Conservation (phyloP, 345 rosid species). For the Punica granatum region DNA sequence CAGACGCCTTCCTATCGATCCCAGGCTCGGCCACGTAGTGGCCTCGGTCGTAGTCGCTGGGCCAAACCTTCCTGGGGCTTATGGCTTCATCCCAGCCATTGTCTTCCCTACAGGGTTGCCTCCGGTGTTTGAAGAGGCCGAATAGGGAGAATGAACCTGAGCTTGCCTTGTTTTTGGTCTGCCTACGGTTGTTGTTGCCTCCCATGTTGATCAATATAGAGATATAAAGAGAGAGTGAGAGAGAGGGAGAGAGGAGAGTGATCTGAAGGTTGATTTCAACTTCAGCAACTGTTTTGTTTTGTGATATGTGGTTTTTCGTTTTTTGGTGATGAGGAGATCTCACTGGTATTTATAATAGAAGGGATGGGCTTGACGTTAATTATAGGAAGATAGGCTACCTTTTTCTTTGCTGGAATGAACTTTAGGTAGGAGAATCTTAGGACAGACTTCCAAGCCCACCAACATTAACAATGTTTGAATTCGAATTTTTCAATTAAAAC, state of each 20-base stretch:
- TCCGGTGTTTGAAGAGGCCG: background rate
- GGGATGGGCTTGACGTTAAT: too few relatives aligned
- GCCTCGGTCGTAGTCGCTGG: slow-evolving; percentile 34
- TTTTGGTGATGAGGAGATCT: background rate
- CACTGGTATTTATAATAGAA: background rate
- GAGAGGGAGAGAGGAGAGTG: too few relatives aligned
- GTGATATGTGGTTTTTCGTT: too few relatives aligned
- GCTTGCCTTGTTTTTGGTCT: background rate
- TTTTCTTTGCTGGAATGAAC: too few relatives aligned
- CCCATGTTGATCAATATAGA: too few relatives aligned
- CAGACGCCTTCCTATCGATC: slow-evolving; percentile 32
- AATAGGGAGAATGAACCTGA: background rate
- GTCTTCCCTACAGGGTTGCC: background rate
- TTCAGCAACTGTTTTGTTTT: too few relatives aligned
- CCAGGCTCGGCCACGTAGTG: slow-evolving; percentile 39
- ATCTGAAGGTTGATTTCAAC: too few relatives aligned
- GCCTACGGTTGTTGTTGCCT: background rate
- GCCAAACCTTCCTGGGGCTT: slow-evolving; percentile 11
- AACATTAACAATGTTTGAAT: too few relatives aligned
- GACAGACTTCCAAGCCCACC: too few relatives aligned
- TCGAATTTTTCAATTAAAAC: too few relatives aligned
- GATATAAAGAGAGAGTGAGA: background rate
- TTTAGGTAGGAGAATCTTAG: too few relatives aligned
- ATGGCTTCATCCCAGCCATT: background rate
- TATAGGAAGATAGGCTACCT: too few relatives aligned